Evolutionary conservation across 2,329 filamentous ascomycete genomes (phyloP), one percentile per base, ranked within the genome.

Genomic region (Microcyclospora tardicrescens): DNA sequence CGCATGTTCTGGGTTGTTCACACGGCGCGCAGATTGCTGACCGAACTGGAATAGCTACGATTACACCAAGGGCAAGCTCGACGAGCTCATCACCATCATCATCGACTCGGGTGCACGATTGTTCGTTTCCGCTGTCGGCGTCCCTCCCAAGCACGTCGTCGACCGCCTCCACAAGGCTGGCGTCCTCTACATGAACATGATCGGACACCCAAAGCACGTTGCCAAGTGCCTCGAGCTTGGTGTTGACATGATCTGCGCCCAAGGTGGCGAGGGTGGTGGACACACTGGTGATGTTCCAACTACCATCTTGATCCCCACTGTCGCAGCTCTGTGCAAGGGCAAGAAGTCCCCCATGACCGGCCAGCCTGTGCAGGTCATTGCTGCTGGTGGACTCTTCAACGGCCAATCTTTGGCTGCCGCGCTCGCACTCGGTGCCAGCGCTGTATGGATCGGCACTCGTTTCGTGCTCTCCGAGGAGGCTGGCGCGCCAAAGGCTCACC

Each of bases 131-230:
- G 91, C 91, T 55, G 86, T 98, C 61, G 91, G 91, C 82, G 96
- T 16, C 1, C 87, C 91, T 33, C 85, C 91, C 50, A 84, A 84
- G 66, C 69, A 74, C 52, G 80, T 95, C 42, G 86, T 98, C 56
- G 86, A 96, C 50, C 81, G 76, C 60, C 78, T 98, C 34, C 91
- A 98, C 75, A 75, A 77, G 58, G 69, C 77, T 56, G 87, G 87
- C 51, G 75, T 98, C 52, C 73, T 93, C 51, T 94, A 93, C 74
- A 96, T 96, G 91, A 98, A 98, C 79, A 98, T 98, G 91, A 87
- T 98, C 61, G 91, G 91, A 51, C 91, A 98, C 73, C 89, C 91
- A 59, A 98, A 98, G 79, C 91, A 98, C 69, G 89, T 94, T 47
- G 75, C 85, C 67, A 98, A 96, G 74, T 93, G 85, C 65, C 73